Conservation (phyloP, 2,329 filamentous ascomycete genomes). For the Chaetomium sp. region DNA sequence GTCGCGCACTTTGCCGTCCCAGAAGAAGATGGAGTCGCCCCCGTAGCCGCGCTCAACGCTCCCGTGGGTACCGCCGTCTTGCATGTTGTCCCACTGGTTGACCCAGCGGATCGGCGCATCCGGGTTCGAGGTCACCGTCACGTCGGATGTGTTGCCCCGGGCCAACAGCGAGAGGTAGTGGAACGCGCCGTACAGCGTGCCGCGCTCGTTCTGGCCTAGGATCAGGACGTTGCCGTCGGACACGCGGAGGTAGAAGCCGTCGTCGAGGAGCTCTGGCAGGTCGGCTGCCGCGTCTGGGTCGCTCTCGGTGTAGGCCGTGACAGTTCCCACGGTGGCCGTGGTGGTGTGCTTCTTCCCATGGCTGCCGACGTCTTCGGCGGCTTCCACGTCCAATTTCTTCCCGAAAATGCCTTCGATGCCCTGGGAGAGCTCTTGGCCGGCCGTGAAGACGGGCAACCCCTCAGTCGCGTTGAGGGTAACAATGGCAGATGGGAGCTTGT, state of each 20-base stretch:
- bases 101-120: slow-evolving; percentile 60
- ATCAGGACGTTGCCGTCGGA: slow-evolving; percentile 45
- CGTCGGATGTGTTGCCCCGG: slow-evolving; percentile 47
- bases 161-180: slow-evolving; percentile 61
- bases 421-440: slow-evolving; percentile 50
- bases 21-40: slow-evolving; percentile 63
- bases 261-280: slow-evolving; percentile 40
- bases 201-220: slow-evolving; percentile 59
- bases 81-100: slow-evolving; percentile 67
- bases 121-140: slow-evolving; percentile 47
- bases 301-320: slow-evolving; percentile 35
- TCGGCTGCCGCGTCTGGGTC: slow-evolving; percentile 25
- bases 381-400: slow-evolving; percentile 31
- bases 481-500: slow-evolving; percentile 22
- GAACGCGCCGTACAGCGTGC: slow-evolving; percentile 62
- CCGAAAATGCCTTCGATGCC: slow-evolving; percentile 53
- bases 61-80: slow-evolving; percentile 36
- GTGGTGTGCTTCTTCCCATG: neutral
- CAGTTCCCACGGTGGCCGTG: slow-evolving; percentile 43
- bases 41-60: slow-evolving; percentile 63
- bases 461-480: slow-evolving; percentile 40
- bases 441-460: slow-evolving; percentile 51
- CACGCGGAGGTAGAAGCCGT: slow-evolving; percentile 56
- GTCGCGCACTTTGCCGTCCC: slow-evolving; percentile 46
- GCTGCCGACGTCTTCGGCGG: slow-evolving; percentile 1